Conservation (phyloP, 495 filamentous ascomycete species). For the Paragyromitra xinjiangensis region DNA sequence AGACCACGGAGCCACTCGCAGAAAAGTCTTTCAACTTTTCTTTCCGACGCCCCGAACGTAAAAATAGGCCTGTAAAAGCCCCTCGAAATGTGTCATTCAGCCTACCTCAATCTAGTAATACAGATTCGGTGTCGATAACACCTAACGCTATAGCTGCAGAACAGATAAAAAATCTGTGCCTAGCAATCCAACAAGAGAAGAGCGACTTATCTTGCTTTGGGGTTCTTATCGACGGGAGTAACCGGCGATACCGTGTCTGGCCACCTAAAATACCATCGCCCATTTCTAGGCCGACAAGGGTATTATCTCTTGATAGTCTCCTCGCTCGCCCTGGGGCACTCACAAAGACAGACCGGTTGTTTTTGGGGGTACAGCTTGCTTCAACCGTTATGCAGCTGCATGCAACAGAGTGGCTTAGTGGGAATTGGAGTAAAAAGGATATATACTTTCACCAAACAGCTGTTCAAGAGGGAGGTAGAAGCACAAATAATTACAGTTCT, state of each 20-base stretch:
- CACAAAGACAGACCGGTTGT: conserved; percentile 41
- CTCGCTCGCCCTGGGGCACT: neutral
- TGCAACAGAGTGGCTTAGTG: conserved; percentile 55
- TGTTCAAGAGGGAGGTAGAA: neutral
- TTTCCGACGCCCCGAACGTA: neutral
- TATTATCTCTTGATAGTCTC: conserved; percentile 38
- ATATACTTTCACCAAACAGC: conserved; percentile 50
- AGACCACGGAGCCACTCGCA: neutral
- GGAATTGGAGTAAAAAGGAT: conserved; percentile 51
- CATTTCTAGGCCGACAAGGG: neutral
- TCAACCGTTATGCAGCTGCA: conserved; percentile 57
- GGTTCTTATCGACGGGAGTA: conserved; percentile 26
- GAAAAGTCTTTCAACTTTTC: neutral
- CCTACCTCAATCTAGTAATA: neutral
- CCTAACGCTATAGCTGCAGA: neutral
- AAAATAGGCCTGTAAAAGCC: neutral
- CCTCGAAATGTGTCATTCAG: conserved; percentile 23
- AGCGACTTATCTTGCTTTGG: conserved; percentile 24
- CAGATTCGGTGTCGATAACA: neutral
- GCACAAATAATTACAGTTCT: neutral
- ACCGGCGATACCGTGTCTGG: conserved; percentile 33
- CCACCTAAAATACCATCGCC: neutral
- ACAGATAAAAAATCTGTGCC: conserved; percentile 41
- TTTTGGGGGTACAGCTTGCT: conserved; percentile 55
- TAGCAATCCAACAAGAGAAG: conserved; percentile 22